Evolutionary conservation across 1,284 basidiomycete genomes (phyloP).

Genomic region (Salmacisia buchloeana): DNA sequence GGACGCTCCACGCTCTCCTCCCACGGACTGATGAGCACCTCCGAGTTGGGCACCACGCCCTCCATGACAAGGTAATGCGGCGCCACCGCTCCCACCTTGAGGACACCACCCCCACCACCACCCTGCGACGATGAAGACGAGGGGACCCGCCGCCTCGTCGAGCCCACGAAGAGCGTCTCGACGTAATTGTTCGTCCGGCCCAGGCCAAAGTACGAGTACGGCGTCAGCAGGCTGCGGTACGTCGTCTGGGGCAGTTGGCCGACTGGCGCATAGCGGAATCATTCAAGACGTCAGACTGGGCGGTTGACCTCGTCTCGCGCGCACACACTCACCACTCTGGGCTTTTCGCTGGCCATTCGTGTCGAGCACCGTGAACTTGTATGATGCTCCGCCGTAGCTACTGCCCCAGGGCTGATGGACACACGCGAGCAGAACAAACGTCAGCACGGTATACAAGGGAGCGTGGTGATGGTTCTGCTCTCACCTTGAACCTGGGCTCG

Average conservation of each 20-base stretch:
- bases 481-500: constrained; percentile 58
- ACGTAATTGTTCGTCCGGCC: constrained; percentile 99
- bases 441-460: constrained; percentile 16
- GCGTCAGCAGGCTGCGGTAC: constrained; percentile 80
- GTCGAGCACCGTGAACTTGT: constrained; percentile 94
- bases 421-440: too few species aligned
- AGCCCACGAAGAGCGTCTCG: constrained; percentile 57
- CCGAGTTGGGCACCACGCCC: constrained; percentile 94
- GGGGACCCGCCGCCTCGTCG: constrained; percentile 24
- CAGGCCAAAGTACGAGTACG: constrained; percentile 92
- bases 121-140: not conserved
- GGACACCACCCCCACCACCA: not conserved
- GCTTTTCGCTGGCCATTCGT: constrained; percentile 83
- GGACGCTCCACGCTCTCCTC: constrained; percentile 23
- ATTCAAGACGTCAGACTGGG: too few species aligned
- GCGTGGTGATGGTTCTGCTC: constrained; percentile 55
- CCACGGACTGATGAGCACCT: constrained; percentile 87
- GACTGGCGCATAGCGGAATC: constrained; percentile 52
- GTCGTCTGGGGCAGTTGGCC: constrained; percentile 86
- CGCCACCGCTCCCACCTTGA: not conserved
- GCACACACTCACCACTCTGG: constrained; percentile 58
- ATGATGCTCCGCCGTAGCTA: constrained; percentile 87
- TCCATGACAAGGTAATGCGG: constrained; percentile 83
- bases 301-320: not conserved
- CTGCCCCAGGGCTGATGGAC: constrained; percentile 94